Evolutionary conservation across 441 rosid genomes (phyloP), one percentile per base, ranked within the genome.

Genomic region (Brassica balearica): DNA sequence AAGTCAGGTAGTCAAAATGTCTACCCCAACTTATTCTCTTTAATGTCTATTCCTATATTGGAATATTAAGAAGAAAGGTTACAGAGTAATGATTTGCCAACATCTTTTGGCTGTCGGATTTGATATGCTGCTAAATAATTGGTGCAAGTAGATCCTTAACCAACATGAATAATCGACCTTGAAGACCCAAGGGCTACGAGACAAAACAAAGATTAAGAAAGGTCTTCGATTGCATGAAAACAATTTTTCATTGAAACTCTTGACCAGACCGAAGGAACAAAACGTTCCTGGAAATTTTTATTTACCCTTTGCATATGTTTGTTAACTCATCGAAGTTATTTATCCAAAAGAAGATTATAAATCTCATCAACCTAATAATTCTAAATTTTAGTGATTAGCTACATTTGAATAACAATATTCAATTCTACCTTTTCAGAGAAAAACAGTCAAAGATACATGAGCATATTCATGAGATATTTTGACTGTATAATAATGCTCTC

Each of bases 331-430:
- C 17, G 12, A 20, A 29, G 1, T 2, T 8, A 76, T 60, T 5
- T 59, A 2, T 43, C 61, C 32, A 29, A 12, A 8, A 14, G 38
- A 68, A 68, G 15, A n/a, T 46, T 23, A 62, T 48, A 14, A 51
- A 36, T 6, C 56, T 56, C 65, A 69, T 17, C 58, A 77, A 76
- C 74, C 17, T 9, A 48, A 34, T 12, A 20, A 15, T 29, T 76
- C 1, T 0, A 12, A 19, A 27, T n/a, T 19, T 29, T 43, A 61
- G 53, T 46, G 51, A 59, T 53, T 32, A 65, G 5, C 15, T 20
- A 34, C 67, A 51, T 6, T 20, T 55, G 5, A 56, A 43, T 19
- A 60, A 19, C n/a, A 43, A 11, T 41, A 38, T 23, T 22, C 20
- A 38, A 56, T 74, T 22, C 6, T 58, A 68, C 60, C 9, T 25